Evolutionary conservation across 2,329 filamentous ascomycete genomes (phyloP), one percentile per base, ranked within the genome.

Genomic region (Phoma herbarum): DNA sequence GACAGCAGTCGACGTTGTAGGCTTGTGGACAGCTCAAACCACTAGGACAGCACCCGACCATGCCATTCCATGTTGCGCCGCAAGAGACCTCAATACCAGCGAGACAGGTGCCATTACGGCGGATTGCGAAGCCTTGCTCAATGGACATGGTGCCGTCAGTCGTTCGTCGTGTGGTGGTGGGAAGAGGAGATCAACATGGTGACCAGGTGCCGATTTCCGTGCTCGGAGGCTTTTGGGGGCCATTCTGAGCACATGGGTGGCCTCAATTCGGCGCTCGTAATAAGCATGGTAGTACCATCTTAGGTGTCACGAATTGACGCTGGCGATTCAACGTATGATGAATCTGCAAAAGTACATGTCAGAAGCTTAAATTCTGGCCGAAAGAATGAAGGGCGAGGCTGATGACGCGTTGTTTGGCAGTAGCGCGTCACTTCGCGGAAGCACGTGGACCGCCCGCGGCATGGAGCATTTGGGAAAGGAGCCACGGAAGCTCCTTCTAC

Each of bases 1-100:
- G 57, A 42, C 57, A 60, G n/a, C 57, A 60, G 5, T 42, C 57
- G 20, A 56, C 11, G 37, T 60, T 57, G 52, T 56, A 52, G 5
- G 43, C 46, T 2, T 50, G n/a, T n/a, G 57, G 52, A 28, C 57
- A 60, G 22, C 4, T 9, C 29, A 42, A 52, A 1, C 47, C 48
- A 14, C 29, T 48, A 11, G 57, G 57, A 23, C 57, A 60, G 29
- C 46, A 49, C 2, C 46, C 46, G 20, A 31, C 14, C 25, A 49
- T 33, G 20, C 35, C 35, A 20, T 29, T 41, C 8, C 16, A 16
- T 5, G 33, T 39, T 14, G 22, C 1, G n/a, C 47, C 47, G 23
- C 47, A 50, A 16, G 2, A 2, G 5, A 16, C n/a, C 18, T 50
- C 47, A 14, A 41, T 12, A 26, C 23, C n/a, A 20, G 33, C 33